Percentiles rank a stretch among this genome's conserved stretches.
These are phyloP conservation scores for Malassezia equina DNA, from an alignment of 1,284 basidiomycete species.

Conservation along the genomic window DNA sequence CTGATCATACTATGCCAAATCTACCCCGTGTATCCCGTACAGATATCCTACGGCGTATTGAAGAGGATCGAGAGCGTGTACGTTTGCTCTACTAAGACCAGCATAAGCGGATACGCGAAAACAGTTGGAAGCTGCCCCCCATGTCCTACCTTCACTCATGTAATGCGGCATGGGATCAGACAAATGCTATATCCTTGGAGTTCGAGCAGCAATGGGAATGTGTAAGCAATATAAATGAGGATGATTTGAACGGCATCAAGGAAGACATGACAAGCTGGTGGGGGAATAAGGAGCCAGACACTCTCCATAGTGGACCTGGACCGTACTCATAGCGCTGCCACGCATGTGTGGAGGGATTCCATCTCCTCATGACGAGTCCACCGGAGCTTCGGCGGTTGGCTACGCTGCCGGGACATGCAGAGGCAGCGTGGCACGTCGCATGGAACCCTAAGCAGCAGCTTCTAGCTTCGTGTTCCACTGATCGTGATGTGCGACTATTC, in stretches of 20 bases:
- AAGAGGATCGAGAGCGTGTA: slow-evolving; percentile 47
- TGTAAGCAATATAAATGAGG: slow-evolving; percentile 28
- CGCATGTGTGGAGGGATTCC: background rate
- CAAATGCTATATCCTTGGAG: slow-evolving; percentile 20
- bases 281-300: slow-evolving; percentile 5
- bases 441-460: slow-evolving; percentile 80
- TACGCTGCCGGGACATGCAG: slow-evolving; percentile 20
- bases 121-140: slow-evolving; percentile 78
- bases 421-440: slow-evolving; percentile 64
- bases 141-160: slow-evolving; percentile 35
- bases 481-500: slow-evolving; percentile 81
- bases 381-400: slow-evolving; percentile 10
- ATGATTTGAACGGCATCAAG: slow-evolving; percentile 20
- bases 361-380: background rate
- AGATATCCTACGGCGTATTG: slow-evolving; percentile 76
- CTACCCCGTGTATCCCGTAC: slow-evolving; percentile 2
- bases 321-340: background rate
- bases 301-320: background rate
- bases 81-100: slow-evolving; percentile 21
- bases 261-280: slow-evolving; percentile 25
- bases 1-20: slow-evolving; percentile 48
- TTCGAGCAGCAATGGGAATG: slow-evolving; percentile 29
- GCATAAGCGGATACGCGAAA: slow-evolving; percentile 75
- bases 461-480: slow-evolving; percentile 84
- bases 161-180: background rate